Conservation (phyloP, 192 early-diverging fungal species). For the Backusella tuberculispora region DNA sequence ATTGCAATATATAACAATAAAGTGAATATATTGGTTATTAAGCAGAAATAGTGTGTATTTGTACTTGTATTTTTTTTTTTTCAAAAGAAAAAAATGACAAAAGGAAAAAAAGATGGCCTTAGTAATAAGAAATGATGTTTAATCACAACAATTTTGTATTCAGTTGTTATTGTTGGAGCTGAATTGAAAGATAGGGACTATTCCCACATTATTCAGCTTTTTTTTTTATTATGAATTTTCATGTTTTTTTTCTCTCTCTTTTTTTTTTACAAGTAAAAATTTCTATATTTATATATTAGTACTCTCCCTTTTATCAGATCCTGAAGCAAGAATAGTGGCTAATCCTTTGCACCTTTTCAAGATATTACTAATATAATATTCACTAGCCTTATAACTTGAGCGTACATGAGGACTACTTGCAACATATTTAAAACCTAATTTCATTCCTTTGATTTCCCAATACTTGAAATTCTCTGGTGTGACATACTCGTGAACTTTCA, state of each 20-base stretch:
- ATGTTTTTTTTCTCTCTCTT: no score
- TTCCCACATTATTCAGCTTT: constrained; percentile 10
- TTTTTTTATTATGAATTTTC: background rate
- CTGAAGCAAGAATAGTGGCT: background rate
- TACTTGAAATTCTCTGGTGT: constrained; percentile 89
- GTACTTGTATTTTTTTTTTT: background rate
- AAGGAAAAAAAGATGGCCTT: background rate
- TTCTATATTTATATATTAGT: no score
- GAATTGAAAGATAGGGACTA: background rate
- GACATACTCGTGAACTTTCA: constrained; percentile 96
- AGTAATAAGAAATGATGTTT: no score
- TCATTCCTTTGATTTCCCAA: constrained; percentile 78
- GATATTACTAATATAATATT: constrained; percentile 94
- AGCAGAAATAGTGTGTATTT: background rate
- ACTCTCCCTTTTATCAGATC: background rate
- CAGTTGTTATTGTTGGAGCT: background rate
- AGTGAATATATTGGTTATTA: background rate
- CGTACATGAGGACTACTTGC: constrained; percentile 92
- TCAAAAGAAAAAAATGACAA: background rate
- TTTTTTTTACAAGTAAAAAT: no score
- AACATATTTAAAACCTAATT: constrained; percentile 92
- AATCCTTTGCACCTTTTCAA: constrained; percentile 56
- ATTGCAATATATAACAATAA: background rate
- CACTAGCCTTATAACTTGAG: constrained; percentile 95
- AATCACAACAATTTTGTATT: no score